Evolutionary conservation across 768 basidiomycete species (phyloP).

Genomic region (Suillus variegatus): DNA sequence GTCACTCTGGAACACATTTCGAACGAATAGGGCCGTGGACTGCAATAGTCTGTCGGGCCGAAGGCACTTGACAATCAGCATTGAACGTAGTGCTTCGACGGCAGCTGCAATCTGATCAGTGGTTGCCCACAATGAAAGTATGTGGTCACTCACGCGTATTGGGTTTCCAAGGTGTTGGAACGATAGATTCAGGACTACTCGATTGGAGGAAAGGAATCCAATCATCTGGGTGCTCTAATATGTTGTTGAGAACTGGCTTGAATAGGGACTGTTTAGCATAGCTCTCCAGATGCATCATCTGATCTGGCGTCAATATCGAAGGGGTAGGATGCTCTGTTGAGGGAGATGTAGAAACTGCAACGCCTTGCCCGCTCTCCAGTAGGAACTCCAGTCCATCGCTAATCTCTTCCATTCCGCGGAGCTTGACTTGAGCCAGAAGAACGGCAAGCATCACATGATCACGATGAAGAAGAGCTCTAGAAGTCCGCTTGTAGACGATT

Average conservation of each 20-base stretch:
- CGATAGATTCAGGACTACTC: slow-evolving; percentile 60
- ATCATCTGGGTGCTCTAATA: slow-evolving; percentile 58
- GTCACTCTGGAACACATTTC: slow-evolving; percentile 76
- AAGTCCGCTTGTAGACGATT: slow-evolving; percentile 82
- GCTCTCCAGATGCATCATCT: slow-evolving; percentile 63
- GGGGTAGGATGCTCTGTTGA: slow-evolving; percentile 40
- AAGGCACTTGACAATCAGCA: slow-evolving; percentile 86
- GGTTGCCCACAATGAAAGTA: background rate
- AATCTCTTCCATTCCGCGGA: slow-evolving; percentile 79
- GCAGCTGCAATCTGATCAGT: slow-evolving; percentile 49
- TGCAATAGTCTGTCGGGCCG: slow-evolving; percentile 91
- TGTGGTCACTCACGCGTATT: slow-evolving; percentile 62
- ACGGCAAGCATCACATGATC: slow-evolving; percentile 93
- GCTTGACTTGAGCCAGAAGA: slow-evolving; percentile 85
- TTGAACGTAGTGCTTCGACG: slow-evolving; percentile 69
- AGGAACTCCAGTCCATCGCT: slow-evolving; percentile 87
- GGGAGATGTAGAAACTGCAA: slow-evolving; percentile 36
- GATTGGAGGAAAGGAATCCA: slow-evolving; percentile 79
- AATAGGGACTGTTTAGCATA: slow-evolving; percentile 77
- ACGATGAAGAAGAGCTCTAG: slow-evolving; percentile 84
- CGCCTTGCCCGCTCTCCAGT: slow-evolving; percentile 81
- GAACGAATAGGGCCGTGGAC: slow-evolving; percentile 75
- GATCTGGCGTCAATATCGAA: slow-evolving; percentile 62
- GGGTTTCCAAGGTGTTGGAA: slow-evolving; percentile 81
- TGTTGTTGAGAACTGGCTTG: slow-evolving; percentile 68